Conservation (phyloP, 345 rosid genomes). For the Stellera chamaejasme region DNA sequence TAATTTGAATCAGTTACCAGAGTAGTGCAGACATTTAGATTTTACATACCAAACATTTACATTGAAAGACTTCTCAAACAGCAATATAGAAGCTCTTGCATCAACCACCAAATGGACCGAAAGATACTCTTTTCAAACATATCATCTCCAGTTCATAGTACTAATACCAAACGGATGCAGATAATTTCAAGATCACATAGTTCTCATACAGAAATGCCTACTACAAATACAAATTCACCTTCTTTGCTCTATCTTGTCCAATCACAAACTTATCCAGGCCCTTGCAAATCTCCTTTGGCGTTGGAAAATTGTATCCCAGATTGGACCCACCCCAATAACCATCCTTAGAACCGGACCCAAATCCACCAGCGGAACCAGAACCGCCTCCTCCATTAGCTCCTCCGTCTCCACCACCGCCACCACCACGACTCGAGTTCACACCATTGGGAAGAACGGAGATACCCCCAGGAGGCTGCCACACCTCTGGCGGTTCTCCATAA, state of each 20-base stretch:
- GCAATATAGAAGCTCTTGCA: no score
- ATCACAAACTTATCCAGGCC: slow-evolving; percentile 92
- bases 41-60: no score
- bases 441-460: slow-evolving; percentile 44
- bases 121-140: no score
- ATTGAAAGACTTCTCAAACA: no score
- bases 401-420: slow-evolving; percentile 21
- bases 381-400: slow-evolving; percentile 25
- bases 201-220: slow-evolving; percentile 3
- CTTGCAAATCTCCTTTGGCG: slow-evolving; percentile 93
- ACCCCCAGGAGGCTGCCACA: slow-evolving; percentile 97
- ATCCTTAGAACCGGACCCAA: slow-evolving; percentile 49
- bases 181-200: background rate
- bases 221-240: slow-evolving; percentile 36
- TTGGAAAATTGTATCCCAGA: slow-evolving; percentile 80
- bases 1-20: no score
- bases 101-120: no score
- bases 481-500: slow-evolving; percentile 93
- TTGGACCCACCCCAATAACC: slow-evolving; percentile 92
- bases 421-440: slow-evolving; percentile 33
- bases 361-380: slow-evolving; percentile 27
- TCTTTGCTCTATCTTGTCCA: slow-evolving; percentile 95
- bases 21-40: no score
- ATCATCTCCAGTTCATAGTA: background rate
- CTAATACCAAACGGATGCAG: background rate